Conservation (phyloP, 108 stramenopile species). For the Fragilariopsis cylindrus region DNA sequence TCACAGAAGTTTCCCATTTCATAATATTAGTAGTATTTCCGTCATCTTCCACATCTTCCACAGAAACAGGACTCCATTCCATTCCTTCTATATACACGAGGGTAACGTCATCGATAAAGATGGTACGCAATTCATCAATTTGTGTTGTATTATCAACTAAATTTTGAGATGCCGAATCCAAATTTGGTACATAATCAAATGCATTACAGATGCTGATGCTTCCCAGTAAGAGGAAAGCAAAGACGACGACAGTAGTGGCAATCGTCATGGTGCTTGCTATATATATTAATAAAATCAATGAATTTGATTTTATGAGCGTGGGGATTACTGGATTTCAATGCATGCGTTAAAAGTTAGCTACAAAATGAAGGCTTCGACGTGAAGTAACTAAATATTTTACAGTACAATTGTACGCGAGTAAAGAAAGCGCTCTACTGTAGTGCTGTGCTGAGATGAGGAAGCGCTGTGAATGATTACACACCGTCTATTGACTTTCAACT, state of each 20-base stretch:
- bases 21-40: neutral
- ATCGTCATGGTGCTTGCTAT: neutral
- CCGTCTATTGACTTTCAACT: too few species aligned
- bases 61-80: slow-evolving; percentile 21
- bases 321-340: too few species aligned
- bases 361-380: too few species aligned
- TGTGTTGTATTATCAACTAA: slow-evolving; percentile 30
- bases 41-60: neutral
- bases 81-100: slow-evolving; percentile 25
- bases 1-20: slow-evolving; percentile 26
- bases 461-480: too few species aligned
- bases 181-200: neutral
- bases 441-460: too few species aligned
- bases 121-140: slow-evolving; percentile 24
- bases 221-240: neutral
- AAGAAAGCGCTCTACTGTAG: too few species aligned
- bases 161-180: neutral
- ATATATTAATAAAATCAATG: neutral
- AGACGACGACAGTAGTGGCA: neutral
- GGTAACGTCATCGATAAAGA: slow-evolving; percentile 24
- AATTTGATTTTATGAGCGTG: neutral
- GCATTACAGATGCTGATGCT: neutral
- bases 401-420: too few species aligned
- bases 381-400: too few species aligned
- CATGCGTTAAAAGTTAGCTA: too few species aligned